Evolutionary conservation across 2,329 filamentous ascomycete genomes (phyloP).

Genomic region (Lomentospora prolificans): DNA sequence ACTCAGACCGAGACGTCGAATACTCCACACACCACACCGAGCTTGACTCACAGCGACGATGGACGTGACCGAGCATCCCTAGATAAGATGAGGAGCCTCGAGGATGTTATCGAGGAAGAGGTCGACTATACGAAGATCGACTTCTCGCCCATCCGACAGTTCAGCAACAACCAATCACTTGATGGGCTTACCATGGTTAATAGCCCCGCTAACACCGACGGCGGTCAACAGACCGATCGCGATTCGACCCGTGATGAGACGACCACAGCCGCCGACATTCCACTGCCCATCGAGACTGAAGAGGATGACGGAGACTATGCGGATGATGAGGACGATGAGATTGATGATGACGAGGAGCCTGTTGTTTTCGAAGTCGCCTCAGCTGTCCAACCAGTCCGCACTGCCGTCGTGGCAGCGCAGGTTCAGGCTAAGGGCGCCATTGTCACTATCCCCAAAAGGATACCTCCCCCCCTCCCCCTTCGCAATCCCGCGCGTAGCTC

Average conservation of each 20-base stretch:
- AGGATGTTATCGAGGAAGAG: conserved; percentile 37
- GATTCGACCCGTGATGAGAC: not conserved
- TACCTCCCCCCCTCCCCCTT: conserved; percentile 66
- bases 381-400: conserved; percentile 42
- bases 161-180: conserved; percentile 31
- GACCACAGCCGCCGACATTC: conserved; percentile 21
- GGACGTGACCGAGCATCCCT: conserved; percentile 31
- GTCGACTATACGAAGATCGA: conserved; percentile 53
- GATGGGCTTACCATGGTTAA: conserved; percentile 16
- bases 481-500: conserved; percentile 62
- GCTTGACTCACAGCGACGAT: conserved; percentile 43
- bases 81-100: conserved; percentile 21
- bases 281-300: conserved; percentile 12
- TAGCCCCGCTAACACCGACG: conserved; percentile 9
- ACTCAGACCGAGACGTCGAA: conserved; percentile 50
- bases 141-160: conserved; percentile 35
- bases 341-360: conserved; percentile 49
- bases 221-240: conserved; percentile 10
- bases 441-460: conserved; percentile 74
- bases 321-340: conserved; percentile 37
- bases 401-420: conserved; percentile 50
- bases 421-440: conserved; percentile 66
- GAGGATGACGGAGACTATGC: conserved; percentile 29
- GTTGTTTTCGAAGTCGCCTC: conserved; percentile 57
- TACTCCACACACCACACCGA: conserved; percentile 46